Evolutionary conservation across 345 rosid genomes (phyloP).

Genomic region (Nasturtium officinale): DNA sequence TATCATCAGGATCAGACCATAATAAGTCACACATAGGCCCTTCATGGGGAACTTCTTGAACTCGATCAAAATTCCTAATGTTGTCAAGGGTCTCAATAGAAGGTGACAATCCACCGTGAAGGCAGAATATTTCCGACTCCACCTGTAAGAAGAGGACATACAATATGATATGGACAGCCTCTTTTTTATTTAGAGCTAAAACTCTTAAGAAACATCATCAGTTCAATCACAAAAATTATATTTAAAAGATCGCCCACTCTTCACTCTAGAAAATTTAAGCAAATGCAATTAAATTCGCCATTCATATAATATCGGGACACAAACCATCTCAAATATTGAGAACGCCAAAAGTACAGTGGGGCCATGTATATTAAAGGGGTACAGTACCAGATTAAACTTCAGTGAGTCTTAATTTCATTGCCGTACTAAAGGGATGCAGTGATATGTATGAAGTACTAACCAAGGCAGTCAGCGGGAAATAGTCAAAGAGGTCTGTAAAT

Average conservation of each 20-base stretch:
- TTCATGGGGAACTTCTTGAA: conserved; percentile 98
- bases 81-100: conserved; percentile 96
- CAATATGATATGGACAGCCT: conserved; percentile 11
- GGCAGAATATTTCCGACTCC: conserved; percentile 97
- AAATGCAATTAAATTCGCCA: not conserved
- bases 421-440: no score
- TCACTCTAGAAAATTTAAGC: not conserved
- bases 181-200: not conserved
- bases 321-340: conserved; percentile 15
- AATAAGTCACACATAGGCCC: conserved; percentile 99
- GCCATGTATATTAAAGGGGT: conserved; percentile 4
- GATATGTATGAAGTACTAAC: conserved; percentile 56
- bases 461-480: conserved; percentile 96
- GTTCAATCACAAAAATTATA: not conserved
- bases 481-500: conserved; percentile 97
- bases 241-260: not conserved
- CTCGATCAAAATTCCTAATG: conserved; percentile 89
- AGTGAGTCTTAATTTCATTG: not conserved
- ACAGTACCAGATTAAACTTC: not conserved
- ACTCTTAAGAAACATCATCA: conserved; percentile 18
- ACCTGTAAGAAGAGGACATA: conserved; percentile 55
- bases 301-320: not conserved
- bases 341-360: not conserved
- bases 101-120: conserved; percentile 98
- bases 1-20: conserved; percentile 99